These are phyloP conservation scores for Galerina marginata DNA, from an alignment of 768 basidiomycete genomes.

Conservation along the genomic window DNA sequence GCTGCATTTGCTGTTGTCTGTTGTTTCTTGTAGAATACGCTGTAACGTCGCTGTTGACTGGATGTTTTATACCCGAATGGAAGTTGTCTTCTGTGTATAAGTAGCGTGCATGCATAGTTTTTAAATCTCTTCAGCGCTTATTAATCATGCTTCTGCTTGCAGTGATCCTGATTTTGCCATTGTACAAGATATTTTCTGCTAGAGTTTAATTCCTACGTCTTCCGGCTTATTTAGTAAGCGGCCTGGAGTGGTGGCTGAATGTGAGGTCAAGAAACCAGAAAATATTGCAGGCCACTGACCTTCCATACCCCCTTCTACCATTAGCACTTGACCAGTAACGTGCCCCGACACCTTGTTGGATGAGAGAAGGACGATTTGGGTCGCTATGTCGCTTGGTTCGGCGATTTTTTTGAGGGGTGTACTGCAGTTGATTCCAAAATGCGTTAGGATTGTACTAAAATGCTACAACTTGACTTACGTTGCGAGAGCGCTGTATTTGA, in stretches of 20 bases:
- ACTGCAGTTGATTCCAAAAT: constrained; percentile 35
- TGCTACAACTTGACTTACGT: constrained; percentile 50
- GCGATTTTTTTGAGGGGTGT: constrained; percentile 76
- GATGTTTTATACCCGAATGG: too few relatives aligned
- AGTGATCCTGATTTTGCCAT: too few relatives aligned
- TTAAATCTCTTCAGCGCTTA: too few relatives aligned
- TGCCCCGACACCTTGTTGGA: constrained; percentile 70
- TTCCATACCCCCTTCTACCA: constrained; percentile 84
- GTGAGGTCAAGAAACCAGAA: constrained; percentile 5
- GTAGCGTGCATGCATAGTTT: too few relatives aligned
- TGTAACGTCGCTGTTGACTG: too few relatives aligned
- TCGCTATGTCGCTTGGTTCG: constrained; percentile 64
- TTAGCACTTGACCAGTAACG: constrained; percentile 70
- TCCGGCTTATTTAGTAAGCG: constrained; percentile 34
- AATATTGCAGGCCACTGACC: constrained; percentile 39
- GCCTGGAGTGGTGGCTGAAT: constrained; percentile 22
- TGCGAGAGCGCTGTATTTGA: constrained; percentile 64
- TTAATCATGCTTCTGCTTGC: too few relatives aligned
- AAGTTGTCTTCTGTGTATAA: too few relatives aligned
- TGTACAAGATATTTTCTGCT: neutral
- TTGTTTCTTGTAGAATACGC: too few relatives aligned
- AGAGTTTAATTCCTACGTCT: constrained; percentile 22
- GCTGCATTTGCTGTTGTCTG: too few relatives aligned
- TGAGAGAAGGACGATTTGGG: constrained; percentile 65
- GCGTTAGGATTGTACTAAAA: neutral